Percentiles rank a stretch among this genome's conserved stretches.
Conservation (phyloP, 768 basidiomycete species). For the Cystofilobasidium bisporidii region DNA sequence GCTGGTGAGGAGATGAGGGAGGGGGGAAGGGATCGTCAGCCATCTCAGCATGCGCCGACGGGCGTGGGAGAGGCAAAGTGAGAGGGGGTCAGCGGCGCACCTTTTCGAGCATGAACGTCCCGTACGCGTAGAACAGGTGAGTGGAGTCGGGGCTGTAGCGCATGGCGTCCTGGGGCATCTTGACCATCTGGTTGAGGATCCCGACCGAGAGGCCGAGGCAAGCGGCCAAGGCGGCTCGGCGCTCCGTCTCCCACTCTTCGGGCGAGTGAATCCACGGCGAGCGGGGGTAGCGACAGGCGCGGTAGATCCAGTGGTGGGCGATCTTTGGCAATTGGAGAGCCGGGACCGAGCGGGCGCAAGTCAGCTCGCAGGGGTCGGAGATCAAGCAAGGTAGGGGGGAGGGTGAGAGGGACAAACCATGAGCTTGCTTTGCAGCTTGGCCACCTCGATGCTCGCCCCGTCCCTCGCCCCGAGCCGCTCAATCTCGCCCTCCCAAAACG, state of each 20-base stretch:
- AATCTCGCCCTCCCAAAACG: constrained; percentile 14
- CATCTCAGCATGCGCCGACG: neutral
- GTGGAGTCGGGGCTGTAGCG: constrained; percentile 11
- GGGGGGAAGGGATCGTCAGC: neutral
- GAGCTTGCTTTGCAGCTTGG: constrained; percentile 1
- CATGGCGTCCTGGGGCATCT: neutral
- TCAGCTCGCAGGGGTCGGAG: too few relatives aligned
- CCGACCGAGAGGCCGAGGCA: constrained; percentile 9
- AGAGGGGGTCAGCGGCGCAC: neutral
- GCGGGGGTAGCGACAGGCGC: constrained; percentile 15
- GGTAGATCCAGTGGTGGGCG: constrained; percentile 25
- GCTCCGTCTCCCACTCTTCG: constrained; percentile 19
- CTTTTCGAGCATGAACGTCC: constrained; percentile 16
- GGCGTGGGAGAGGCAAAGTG: neutral
- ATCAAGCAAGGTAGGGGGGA: neutral
- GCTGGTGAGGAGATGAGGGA: neutral
- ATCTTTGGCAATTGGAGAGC: neutral
- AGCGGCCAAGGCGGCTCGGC: constrained; percentile 12
- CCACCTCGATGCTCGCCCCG: neutral
- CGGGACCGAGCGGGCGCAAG: neutral
- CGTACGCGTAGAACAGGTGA: constrained; percentile 20
- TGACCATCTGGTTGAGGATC: constrained; percentile 16
- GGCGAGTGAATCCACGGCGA: neutral
- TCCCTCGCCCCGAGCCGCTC: neutral
- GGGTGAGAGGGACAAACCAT: neutral